Evolutionary conservation across 768 basidiomycete genomes (phyloP), one percentile per base, ranked within the genome.

Genomic region (Wakefieldia striispora): DNA sequence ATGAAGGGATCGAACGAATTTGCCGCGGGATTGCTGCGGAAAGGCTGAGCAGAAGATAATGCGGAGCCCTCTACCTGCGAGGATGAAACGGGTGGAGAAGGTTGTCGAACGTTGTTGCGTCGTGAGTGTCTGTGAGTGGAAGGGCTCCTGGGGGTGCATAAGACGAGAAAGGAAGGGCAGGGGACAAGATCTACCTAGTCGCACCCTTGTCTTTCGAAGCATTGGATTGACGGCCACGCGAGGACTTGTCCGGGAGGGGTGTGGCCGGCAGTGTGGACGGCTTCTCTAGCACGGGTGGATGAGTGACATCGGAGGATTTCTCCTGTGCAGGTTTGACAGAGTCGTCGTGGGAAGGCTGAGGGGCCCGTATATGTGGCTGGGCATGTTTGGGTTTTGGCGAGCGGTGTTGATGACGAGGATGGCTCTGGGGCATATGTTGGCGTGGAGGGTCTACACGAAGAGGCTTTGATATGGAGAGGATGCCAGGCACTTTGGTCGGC

Each of bases 401-500:
- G 49, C 64, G 60, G 40, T 67, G 68, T 21, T 67, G 61, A 24
- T 68, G 58, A 12, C 71, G 67, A 20, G 70, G 52, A 31, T 70
- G 68, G 26, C 62, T 57, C 47, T 70, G 72, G 23, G 68, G 63
- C 0, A 65, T 72, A 44, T 72, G 70, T 23, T 66, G 69, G 39
- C 70, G 69, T 7, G 68, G 70, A 0, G 64, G 53, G 6, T 65
- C 61, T 41, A 65, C 61, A 31, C 69, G 69, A 39, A 37, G 45
- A 12, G 82, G 82, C 73, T 82, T 85, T 46, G 84, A 80, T 43
- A 90, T 75, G 41, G 82, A 78, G 44, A 90, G 77, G 9, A 90
- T 75, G 62, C 88, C 88, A 0, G 87, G 88, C 0, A 81, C 86
- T 47, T 77, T 77, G 12, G 88, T 87, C 3, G 88, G 81, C 64